These are phyloP conservation scores for Irpex sp. DNA, from an alignment of 1,284 basidiomycete species.

Conservation along the genomic window DNA sequence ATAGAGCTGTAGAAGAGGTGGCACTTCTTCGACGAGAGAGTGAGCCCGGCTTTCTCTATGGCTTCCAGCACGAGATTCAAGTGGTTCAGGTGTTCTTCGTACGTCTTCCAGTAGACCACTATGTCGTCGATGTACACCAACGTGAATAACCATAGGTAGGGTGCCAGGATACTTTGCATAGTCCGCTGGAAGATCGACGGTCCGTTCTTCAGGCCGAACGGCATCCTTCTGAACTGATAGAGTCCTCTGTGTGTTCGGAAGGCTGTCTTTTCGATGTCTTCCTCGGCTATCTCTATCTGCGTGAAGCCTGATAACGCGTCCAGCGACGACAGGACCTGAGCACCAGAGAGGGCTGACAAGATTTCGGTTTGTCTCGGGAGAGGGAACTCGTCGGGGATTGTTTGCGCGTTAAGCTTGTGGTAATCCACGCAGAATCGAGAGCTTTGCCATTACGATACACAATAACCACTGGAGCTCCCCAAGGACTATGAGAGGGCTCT, in stretches of 20 bases:
- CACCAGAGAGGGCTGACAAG: conserved; percentile 29
- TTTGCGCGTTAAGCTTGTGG: conserved; percentile 26
- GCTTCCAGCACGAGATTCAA: too few species aligned
- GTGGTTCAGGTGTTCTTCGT: too few species aligned
- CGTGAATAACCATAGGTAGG: too few species aligned
- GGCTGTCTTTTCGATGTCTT: conserved; percentile 33
- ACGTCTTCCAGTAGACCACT: too few species aligned
- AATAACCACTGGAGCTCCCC: too few species aligned
- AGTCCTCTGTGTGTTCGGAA: conserved; percentile 34
- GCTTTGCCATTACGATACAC: too few species aligned
- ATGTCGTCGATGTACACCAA: too few species aligned
- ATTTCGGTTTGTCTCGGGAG: conserved; percentile 38
- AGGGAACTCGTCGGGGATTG: conserved; percentile 39
- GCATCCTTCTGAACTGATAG: too few species aligned
- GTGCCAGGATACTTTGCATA: too few species aligned
- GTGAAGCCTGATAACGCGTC: conserved; percentile 40
- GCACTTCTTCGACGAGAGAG: conserved; percentile 31
- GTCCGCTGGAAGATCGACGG: too few species aligned
- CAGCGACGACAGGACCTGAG: conserved; percentile 31
- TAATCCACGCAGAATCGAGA: conserved; percentile 17
- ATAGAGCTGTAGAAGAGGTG: conserved; percentile 32
- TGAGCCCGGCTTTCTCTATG: too few species aligned
- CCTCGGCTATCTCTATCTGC: conserved; percentile 30
- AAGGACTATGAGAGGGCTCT: too few species aligned
- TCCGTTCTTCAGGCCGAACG: conserved; percentile 4